These are phyloP conservation scores for Cymbopogon flexuosus DNA, from an alignment of 202 grass and related monocot genomes.

Conservation along the genomic window DNA sequence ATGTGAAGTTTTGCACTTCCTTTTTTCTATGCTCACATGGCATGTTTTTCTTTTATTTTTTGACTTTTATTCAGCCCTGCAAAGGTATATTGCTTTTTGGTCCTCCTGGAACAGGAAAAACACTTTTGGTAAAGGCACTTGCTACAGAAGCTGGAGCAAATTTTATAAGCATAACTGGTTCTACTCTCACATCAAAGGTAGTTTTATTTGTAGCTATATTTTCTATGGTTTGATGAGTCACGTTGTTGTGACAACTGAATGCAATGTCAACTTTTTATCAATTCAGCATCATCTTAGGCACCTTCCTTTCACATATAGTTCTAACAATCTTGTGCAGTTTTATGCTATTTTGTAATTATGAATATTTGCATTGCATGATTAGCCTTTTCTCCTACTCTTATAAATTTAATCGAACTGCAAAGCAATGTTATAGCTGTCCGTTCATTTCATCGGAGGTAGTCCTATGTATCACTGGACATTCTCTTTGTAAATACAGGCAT, in stretches of 20 bases:
- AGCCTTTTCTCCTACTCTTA: not conserved
- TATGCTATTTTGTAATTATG: constrained; percentile 11
- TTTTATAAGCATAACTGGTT: constrained; percentile 92
- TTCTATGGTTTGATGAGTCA: not conserved
- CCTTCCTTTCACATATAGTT: constrained; percentile 4
- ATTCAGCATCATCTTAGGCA: constrained; percentile 8
- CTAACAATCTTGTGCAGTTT: not conserved
- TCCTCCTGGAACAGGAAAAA: constrained; percentile 96
- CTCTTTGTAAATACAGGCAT: constrained; percentile 1
- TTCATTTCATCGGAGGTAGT: not conserved
- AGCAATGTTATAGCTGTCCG: not conserved
- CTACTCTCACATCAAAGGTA: constrained; percentile 92
- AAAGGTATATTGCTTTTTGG: constrained; percentile 98
- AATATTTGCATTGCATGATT: constrained; percentile 11
- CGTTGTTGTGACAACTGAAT: constrained; percentile 13
- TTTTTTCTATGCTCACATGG: too few relatives aligned
- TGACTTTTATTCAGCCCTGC: constrained; percentile 65
- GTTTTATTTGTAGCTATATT: constrained; percentile 6
- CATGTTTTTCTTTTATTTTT: too few relatives aligned
- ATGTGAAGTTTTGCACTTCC: constrained; percentile 3
- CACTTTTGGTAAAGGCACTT: constrained; percentile 95
- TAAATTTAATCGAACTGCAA: not conserved
- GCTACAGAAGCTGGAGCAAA: constrained; percentile 97
- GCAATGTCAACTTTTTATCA: not conserved
- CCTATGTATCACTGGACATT: not conserved